These are phyloP conservation scores for Ampelocalamus luodianensis DNA, from an alignment of 176 grass and related monocot species.

Conservation along the genomic window DNA sequence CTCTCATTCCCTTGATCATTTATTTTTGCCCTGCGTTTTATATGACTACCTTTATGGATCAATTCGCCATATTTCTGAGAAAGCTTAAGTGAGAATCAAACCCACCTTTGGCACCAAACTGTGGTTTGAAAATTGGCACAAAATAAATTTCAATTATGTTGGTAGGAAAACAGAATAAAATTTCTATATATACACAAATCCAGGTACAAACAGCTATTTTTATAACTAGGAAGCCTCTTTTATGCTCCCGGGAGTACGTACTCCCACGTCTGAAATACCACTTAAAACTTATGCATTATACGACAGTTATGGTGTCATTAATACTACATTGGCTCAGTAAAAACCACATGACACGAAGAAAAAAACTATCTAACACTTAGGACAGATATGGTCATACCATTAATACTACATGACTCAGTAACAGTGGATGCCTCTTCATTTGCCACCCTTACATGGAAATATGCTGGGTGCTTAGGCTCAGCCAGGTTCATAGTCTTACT, in stretches of 20 bases:
- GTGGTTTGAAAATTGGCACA: neutral
- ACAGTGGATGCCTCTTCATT: too few species aligned
- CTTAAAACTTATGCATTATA: neutral
- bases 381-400: neutral
- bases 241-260: neutral
- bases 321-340: neutral
- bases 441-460: constrained; percentile 10
- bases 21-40: too few species aligned
- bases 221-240: neutral
- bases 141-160: neutral
- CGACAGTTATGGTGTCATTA: neutral
- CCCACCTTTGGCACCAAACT: too few species aligned
- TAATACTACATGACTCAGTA: neutral
- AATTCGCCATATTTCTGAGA: neutral
- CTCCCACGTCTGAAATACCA: neutral
- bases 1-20: too few species aligned
- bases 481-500: neutral
- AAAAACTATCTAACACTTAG: neutral
- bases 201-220: neutral
- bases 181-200: neutral
- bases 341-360: neutral
- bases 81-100: too few species aligned
- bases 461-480: constrained; percentile 6
- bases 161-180: neutral
- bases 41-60: neutral